phyloP scores from a whole-genome alignment of 108 stramenopile genomes.

The Parmales sp. region DNA sequence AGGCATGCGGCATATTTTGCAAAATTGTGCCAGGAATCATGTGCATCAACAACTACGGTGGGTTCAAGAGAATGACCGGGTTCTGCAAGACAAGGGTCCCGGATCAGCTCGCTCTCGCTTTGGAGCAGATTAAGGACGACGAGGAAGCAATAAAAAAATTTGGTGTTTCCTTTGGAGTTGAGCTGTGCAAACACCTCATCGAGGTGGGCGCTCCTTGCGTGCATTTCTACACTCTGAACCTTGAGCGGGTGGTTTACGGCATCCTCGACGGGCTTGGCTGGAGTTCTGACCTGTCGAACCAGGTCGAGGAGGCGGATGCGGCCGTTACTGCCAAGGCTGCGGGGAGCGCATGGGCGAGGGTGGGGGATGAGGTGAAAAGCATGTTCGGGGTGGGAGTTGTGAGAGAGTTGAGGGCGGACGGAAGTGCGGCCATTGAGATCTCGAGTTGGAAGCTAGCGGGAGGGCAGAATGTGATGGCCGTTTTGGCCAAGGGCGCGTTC shows the following conservation, averaged over 20 bases:
- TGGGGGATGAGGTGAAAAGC: constrained; percentile 69
- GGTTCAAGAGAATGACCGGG: constrained; percentile 94
- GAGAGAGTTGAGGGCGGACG: constrained; percentile 49
- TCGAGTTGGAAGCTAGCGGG: constrained; percentile 24
- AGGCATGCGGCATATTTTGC: constrained; percentile 74
- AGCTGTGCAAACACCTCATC: constrained; percentile 71
- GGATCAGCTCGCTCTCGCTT: constrained; percentile 47
- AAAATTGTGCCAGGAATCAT: constrained; percentile 96
- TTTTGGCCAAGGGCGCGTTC: constrained; percentile 26
- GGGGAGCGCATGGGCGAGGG: constrained; percentile 80
- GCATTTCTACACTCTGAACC: constrained; percentile 96
- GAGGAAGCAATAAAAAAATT: constrained; percentile 70
- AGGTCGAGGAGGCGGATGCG: constrained; percentile 46
- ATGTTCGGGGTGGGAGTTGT: constrained; percentile 61
- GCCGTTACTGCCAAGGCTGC: constrained; percentile 69
- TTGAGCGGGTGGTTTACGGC: constrained; percentile 88
- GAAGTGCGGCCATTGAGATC: constrained; percentile 27
- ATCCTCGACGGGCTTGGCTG: constrained; percentile 69
- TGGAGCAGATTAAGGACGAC: constrained; percentile 80
- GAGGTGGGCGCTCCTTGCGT: constrained; percentile 66
- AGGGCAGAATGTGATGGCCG: constrained; percentile 20
- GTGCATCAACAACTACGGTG: constrained; percentile 93
- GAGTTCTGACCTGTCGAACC: constrained; percentile 24
- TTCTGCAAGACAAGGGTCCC: constrained; percentile 99
- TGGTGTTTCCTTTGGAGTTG: constrained; percentile 83